Evolutionary conservation across 2,329 filamentous ascomycete genomes (phyloP), one percentile per base, ranked within the genome.

Genomic region (Ophiostoma australiae): DNA sequence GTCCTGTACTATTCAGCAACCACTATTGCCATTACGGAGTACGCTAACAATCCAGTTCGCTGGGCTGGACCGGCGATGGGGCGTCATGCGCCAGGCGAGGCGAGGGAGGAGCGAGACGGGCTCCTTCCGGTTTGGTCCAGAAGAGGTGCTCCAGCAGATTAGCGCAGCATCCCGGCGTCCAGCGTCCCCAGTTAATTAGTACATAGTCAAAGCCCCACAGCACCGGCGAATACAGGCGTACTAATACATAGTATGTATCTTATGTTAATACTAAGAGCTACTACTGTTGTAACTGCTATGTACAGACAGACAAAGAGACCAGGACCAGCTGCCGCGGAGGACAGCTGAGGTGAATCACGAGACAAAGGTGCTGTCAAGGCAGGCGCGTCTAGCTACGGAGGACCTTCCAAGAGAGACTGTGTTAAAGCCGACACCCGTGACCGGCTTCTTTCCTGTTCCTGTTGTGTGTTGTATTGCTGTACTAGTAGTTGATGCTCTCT

Each of bases 81-180:
- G 44, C 44, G 44, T 48, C 44, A 48, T 48, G 44, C 44, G 44
- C 15, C 44, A 39, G 37, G 37, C 37, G 27, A 39, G 37, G 37
- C 37, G 27, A 31, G 27, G 27, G 27, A 31, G 27, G 11, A 41
- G 39, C 27, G n/a, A 63, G 13, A 63, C 58, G 58, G 58, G 58
- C 58, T 63, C 27, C 58, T 63, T 63, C 58, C 58, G 58, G 58
- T 63, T 63, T 63, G 58, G 58, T 63, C 23, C 15, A 1, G 11
- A 33, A 4, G 3, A 27, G 23, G 52, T 13, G 13, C 58, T 63
- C 27, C 27, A 63, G 11, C n/a, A 7, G 27, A n/a, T 11, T 27
- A 27, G 52, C 27, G 27, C 27, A 31, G 27, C n/a, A n/a, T n/a
- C 44, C 44, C 44, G 17, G 15, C 17, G 17, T n/a, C 39, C 27